These are phyloP conservation scores for Cryptococcus sp. DNA, from an alignment of 1,284 basidiomycete species.

Conservation along the genomic window DNA sequence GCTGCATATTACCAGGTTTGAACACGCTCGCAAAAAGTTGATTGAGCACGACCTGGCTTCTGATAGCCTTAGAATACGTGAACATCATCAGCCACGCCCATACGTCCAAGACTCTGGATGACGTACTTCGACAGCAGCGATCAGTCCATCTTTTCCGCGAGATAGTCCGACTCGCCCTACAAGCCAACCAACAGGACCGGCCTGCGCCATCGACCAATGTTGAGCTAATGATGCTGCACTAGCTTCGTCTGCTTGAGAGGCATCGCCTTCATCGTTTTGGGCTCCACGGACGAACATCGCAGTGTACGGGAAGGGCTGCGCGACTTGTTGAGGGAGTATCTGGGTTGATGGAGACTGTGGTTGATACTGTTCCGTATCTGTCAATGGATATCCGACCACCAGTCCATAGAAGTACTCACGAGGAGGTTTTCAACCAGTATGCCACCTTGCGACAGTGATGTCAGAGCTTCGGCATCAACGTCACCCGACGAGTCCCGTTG, in stretches of 20 bases:
- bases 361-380: constrained; percentile 8
- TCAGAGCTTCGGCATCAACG: neutral
- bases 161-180: constrained; percentile 37
- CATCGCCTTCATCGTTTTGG: neutral
- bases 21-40: constrained; percentile 28
- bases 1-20: neutral
- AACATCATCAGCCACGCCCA: neutral
- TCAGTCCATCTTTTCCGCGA: no score
- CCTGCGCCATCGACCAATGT: constrained; percentile 38
- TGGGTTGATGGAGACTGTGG: constrained; percentile 6
- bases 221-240: constrained; percentile 21
- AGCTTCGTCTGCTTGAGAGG: neutral
- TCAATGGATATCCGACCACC: neutral
- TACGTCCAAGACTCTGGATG: neutral
- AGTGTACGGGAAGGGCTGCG: constrained; percentile 32
- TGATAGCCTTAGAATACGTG: constrained; percentile 17
- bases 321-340: neutral
- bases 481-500: neutral
- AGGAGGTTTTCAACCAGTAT: constrained; percentile 40
- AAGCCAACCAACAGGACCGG: constrained; percentile 42
- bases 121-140: constrained; percentile 19
- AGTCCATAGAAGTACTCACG: constrained; percentile 18
- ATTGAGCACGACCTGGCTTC: constrained; percentile 36
- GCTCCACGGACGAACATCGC: constrained; percentile 27
- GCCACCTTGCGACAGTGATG: constrained; percentile 15